phyloP scores from a whole-genome alignment of 164 flowering plant species.

The Litsea cubeba region DNA sequence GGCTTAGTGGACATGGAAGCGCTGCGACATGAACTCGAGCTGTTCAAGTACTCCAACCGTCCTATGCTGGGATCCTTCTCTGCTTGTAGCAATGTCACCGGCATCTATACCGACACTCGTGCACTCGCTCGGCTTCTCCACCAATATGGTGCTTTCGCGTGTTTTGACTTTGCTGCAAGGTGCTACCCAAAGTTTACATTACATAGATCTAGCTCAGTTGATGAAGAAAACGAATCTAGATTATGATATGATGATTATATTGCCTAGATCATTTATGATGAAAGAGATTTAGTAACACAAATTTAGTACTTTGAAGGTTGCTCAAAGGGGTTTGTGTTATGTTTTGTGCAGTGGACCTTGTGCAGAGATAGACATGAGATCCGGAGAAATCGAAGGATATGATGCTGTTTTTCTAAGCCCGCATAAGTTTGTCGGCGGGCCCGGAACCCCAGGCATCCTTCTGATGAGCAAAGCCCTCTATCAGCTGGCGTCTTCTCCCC shows the following conservation, averaged over 20 bases:
- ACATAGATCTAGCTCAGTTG: not conserved
- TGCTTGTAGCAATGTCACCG: constrained; percentile 80
- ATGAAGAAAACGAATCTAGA: not conserved
- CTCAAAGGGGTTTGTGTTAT: not conserved
- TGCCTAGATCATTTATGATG: not conserved
- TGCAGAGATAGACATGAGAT: constrained; percentile 56
- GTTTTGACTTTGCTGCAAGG: constrained; percentile 60
- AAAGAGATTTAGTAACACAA: not conserved
- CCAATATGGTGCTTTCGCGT: constrained; percentile 58
- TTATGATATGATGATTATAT: not conserved
- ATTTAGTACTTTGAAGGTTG: not conserved
- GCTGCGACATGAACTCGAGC: constrained; percentile 31
- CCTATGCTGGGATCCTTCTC: constrained; percentile 77
- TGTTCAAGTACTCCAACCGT: constrained; percentile 24
- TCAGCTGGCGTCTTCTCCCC: constrained; percentile 37
- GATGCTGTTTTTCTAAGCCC: constrained; percentile 75
- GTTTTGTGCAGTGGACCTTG: constrained; percentile 47
- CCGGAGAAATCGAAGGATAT: constrained; percentile 68
- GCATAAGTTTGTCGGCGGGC: constrained; percentile 86
- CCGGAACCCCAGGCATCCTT: constrained; percentile 62
- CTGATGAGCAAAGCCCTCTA: constrained; percentile 59
- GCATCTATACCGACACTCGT: constrained; percentile 48
- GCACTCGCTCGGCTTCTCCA: constrained; percentile 56
- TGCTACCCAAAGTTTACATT: not conserved
- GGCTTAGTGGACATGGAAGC: constrained; percentile 53